Evolutionary conservation across 495 filamentous ascomycete species (phyloP).

Genomic region (Cenococcum geophilum): DNA sequence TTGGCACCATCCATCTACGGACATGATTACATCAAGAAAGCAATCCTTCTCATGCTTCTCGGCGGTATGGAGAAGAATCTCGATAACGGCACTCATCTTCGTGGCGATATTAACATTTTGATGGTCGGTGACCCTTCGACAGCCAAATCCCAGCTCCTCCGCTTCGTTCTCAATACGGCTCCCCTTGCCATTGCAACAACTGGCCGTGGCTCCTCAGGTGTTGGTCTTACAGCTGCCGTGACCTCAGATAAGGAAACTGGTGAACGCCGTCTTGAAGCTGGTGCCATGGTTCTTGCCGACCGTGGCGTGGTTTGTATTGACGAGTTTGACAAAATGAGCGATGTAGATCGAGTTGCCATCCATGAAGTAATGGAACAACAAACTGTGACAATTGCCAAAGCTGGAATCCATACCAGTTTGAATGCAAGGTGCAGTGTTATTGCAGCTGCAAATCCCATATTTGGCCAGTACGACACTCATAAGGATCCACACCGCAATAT

Average conservation of each 20-base stretch:
- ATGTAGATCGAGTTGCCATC: conserved; percentile 95
- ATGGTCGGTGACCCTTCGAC: conserved; percentile 99
- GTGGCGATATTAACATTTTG: conserved; percentile 98
- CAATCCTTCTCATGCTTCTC: conserved; percentile 94
- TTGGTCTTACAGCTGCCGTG: conserved; percentile 96
- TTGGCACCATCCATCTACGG: conserved; percentile 97
- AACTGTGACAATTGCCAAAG: conserved; percentile 98
- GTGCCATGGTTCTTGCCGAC: conserved; percentile 98
- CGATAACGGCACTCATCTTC: conserved; percentile 94
- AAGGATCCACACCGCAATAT: conserved; percentile 99
- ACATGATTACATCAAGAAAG: conserved; percentile 97
- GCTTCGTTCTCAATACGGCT: conserved; percentile 96
- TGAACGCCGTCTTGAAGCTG: conserved; percentile 88
- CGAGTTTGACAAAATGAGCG: conserved; percentile 99
- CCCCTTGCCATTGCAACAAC: conserved; percentile 96
- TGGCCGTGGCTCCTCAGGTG: conserved; percentile 92
- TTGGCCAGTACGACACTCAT: conserved; percentile 96
- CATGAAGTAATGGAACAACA: conserved; percentile 99
- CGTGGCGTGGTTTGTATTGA: conserved; percentile 98
- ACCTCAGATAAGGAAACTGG: conserved; percentile 97
- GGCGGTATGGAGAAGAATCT: conserved; percentile 98
- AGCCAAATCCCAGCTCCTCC: conserved; percentile 93
- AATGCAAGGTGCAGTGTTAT: conserved; percentile 97
- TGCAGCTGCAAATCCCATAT: conserved; percentile 95
- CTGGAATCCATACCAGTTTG: conserved; percentile 94